Base-by-base conservation (phyloP, 805 yeast species). In the Schizosaccharomyces pombe region DNA sequence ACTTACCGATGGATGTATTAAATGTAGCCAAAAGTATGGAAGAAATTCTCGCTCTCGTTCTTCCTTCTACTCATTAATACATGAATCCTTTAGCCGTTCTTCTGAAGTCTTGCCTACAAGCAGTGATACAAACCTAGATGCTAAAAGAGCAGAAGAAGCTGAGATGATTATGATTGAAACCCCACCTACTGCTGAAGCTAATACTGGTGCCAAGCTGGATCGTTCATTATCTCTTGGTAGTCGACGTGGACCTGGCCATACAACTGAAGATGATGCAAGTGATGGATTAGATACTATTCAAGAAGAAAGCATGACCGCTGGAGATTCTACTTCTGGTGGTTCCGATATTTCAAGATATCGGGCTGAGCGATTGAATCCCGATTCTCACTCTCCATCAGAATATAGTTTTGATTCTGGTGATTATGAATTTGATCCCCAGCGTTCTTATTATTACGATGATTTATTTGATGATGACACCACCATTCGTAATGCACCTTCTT, bases 381-480 rank as follows among this genome's bases (percentile, higher is more conserved):
- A 43, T 43, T 32, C 37, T 8, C 37, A 32, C 12, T 24, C 53
- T 6, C 53, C 53, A 16, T 49, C 53, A 19, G 53, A 49, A 16
- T 49, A 26, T n/a, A 49, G 53, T n/a, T 19, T 26, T 2, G 53
- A 49, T 14, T 49, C 53, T 28, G 53, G 26, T 16, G 53, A 49
- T 30, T 30, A 26, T 24, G 53, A 49, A 19, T 49, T 49, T 49
- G 53, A 49, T 6, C 53, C 53, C 31, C 53, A 49, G 16, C 31
- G 33, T n/a, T 19, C 53, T 3, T 31, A 30, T 24, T 31, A 24
- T 16, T 49, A 49, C 12, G 53, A 49, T 49, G 34, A 31, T 14
- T 28, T 49, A 8, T 31, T 32, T n/a, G 53, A 49, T 32, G 53
- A 49, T 32, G 53, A 49, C n/a, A 32, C 53, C 5, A 30, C 33